phyloP scores from a whole-genome alignment of 2,329 filamentous ascomycete genomes.

The Trichoderma endophyticum region DNA sequence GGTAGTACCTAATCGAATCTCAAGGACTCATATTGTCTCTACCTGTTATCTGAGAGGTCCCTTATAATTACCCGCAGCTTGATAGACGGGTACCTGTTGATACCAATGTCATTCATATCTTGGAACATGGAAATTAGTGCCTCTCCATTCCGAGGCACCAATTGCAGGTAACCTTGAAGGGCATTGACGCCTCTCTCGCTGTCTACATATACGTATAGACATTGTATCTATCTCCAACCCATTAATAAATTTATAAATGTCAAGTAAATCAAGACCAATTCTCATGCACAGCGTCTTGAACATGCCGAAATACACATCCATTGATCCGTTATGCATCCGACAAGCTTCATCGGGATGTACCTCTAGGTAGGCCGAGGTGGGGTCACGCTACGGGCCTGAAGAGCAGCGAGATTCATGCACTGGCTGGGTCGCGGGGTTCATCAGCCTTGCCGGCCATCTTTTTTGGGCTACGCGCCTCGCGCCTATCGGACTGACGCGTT shows the following conservation, averaged over 20 bases:
- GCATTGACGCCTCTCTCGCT: too few species aligned
- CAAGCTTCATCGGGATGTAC: background rate
- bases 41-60: too few species aligned
- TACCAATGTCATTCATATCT: too few species aligned
- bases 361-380: background rate
- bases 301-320: background rate
- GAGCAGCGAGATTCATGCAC: background rate
- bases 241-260: rapidly evolving
- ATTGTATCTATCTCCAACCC: background rate
- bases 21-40: too few species aligned
- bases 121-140: too few species aligned
- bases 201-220: background rate
- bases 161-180: too few species aligned
- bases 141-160: too few species aligned
- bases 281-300: background rate
- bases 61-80: too few species aligned
- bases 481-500: conserved; percentile 16
- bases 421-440: conserved; percentile 11
- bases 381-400: background rate
- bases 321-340: background rate
- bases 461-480: conserved; percentile 14
- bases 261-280: background rate
- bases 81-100: too few species aligned
- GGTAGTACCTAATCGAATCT: too few species aligned
- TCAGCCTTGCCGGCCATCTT: conserved; percentile 15